Percentiles rank a stretch among this genome's conserved stretches.
Conservation (phyloP, 1,284 basidiomycete species). For the Singerocomus rubriflavus region DNA sequence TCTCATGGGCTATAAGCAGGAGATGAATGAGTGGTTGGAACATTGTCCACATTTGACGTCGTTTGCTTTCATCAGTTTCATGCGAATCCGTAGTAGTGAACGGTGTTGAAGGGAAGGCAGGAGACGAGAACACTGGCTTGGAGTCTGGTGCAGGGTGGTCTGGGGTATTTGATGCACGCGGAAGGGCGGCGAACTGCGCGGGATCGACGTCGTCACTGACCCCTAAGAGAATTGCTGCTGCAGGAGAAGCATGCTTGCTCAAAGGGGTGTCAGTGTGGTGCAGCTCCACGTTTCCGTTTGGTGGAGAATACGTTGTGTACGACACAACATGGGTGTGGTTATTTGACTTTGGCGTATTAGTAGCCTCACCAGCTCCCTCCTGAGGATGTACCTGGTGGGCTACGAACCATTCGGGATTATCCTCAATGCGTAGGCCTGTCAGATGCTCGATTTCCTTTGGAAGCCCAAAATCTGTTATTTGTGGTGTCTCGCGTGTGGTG, state of each 20-base stretch:
- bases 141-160: not conserved
- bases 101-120: slow-evolving; percentile 7
- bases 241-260: slow-evolving; percentile 1
- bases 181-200: slow-evolving; percentile 3
- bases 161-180: slow-evolving; percentile 7
- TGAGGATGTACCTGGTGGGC: not conserved
- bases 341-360: slow-evolving; percentile 6
- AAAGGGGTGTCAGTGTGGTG: slow-evolving; percentile 3
- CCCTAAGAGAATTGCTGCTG: not conserved
- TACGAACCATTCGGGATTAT: slow-evolving; percentile 1
- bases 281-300: slow-evolving; percentile 6
- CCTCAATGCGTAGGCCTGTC: slow-evolving; percentile 5
- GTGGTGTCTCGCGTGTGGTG: not conserved
- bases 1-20: slow-evolving; percentile 27
- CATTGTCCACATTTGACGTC: slow-evolving; percentile 9
- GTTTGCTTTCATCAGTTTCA: slow-evolving; percentile 8
- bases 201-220: slow-evolving; percentile 3
- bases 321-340: slow-evolving; percentile 1
- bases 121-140: slow-evolving; percentile 4
- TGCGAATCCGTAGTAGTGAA: not conserved
- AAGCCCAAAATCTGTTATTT: not conserved
- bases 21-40: slow-evolving; percentile 27
- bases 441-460: slow-evolving; percentile 5
- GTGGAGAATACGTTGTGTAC: slow-evolving; percentile 2
- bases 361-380: not conserved